Percentiles rank a stretch among this genome's conserved stretches.
phyloP scores from a whole-genome alignment of 2,329 filamentous ascomycete species.

The Corniculantispora saksenae region DNA sequence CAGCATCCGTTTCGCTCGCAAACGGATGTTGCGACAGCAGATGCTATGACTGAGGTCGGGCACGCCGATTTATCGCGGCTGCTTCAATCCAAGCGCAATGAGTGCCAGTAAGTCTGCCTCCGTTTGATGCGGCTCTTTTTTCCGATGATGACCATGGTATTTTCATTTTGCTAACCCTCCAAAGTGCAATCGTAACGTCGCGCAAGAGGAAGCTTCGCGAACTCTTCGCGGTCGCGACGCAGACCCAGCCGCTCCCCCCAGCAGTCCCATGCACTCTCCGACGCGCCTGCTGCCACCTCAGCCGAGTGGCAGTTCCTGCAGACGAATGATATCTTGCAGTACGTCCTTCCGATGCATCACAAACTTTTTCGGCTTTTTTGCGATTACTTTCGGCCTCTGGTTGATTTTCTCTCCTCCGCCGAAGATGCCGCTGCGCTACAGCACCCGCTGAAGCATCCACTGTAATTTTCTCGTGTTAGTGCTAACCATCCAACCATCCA shows the following conservation, averaged over 20 bases:
- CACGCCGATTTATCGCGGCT: conserved; percentile 65
- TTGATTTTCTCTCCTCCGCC: conserved; percentile 24
- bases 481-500: conserved; percentile 2
- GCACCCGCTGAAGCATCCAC: conserved; percentile 15
- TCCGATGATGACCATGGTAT: conserved; percentile 49
- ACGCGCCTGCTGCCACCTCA: conserved; percentile 54
- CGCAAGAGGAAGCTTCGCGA: conserved; percentile 90
- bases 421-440: conserved; percentile 18
- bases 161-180: conserved; percentile 46
- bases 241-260: conserved; percentile 62
- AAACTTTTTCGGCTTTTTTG: conserved; percentile 15
- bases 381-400: conserved; percentile 9
- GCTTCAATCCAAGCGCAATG: conserved; percentile 65
- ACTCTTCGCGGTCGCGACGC: conserved; percentile 78
- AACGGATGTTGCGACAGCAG: conserved; percentile 69
- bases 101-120: conserved; percentile 56
- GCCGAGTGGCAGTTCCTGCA: conserved; percentile 59
- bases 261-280: conserved; percentile 56
- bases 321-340: conserved; percentile 61
- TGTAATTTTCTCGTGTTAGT: not conserved
- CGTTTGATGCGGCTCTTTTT: conserved; percentile 49
- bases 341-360: conserved; percentile 36
- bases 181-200: conserved; percentile 73
- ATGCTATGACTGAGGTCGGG: conserved; percentile 73
- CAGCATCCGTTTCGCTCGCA: conserved; percentile 60